A percentile compares a stretch with the other conserved stretches of the same genome.
Evolutionary conservation across 2,329 filamentous ascomycete genomes (phyloP).

Genomic region (Domatiomyces catenatus): DNA sequence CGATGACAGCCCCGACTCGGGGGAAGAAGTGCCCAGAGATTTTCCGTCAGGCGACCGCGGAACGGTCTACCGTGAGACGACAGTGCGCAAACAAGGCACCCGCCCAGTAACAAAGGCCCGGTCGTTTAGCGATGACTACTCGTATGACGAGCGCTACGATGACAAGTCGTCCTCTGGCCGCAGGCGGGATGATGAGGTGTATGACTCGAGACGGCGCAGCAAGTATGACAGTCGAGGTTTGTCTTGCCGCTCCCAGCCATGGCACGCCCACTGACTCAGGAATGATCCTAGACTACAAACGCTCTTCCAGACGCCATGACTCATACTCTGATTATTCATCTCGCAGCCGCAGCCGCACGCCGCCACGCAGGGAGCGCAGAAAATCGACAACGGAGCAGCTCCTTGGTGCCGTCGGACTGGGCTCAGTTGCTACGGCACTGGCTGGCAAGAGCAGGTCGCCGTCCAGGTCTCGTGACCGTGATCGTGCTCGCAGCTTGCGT

Average conservation of each 20-base stretch:
- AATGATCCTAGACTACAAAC: slow-evolving; percentile 14
- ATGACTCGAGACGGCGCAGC: slow-evolving; percentile 10
- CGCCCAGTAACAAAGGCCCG: slow-evolving; percentile 21
- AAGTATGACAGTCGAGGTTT: slow-evolving; percentile 20
- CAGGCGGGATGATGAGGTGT: slow-evolving; percentile 32
- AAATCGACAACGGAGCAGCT: slow-evolving; percentile 35
- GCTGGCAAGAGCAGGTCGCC: slow-evolving; percentile 41
- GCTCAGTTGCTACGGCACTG: slow-evolving; percentile 36
- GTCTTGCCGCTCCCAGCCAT: slow-evolving; percentile 10
- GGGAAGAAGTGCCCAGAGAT: slow-evolving; percentile 73
- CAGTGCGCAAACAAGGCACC: slow-evolving; percentile 22
- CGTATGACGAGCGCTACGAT: slow-evolving; percentile 26
- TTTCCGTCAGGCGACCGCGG: slow-evolving; percentile 55
- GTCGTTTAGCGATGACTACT: slow-evolving; percentile 22
- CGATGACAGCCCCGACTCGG: slow-evolving; percentile 57
- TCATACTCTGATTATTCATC: slow-evolving; percentile 24
- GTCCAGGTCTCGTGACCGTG: slow-evolving; percentile 45
- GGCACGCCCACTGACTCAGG: background rate
- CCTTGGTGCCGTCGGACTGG: slow-evolving; percentile 43
- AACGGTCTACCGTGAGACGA: slow-evolving; percentile 20
- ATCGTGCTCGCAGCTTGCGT: slow-evolving; percentile 32
- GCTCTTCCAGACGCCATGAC: slow-evolving; percentile 18
- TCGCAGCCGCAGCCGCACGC: slow-evolving; percentile 23
- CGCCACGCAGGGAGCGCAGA: slow-evolving; percentile 23
- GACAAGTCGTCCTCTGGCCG: slow-evolving; percentile 25